phyloP scores from a whole-genome alignment of 768 basidiomycete genomes.

The Tulasnella sp. region DNA sequence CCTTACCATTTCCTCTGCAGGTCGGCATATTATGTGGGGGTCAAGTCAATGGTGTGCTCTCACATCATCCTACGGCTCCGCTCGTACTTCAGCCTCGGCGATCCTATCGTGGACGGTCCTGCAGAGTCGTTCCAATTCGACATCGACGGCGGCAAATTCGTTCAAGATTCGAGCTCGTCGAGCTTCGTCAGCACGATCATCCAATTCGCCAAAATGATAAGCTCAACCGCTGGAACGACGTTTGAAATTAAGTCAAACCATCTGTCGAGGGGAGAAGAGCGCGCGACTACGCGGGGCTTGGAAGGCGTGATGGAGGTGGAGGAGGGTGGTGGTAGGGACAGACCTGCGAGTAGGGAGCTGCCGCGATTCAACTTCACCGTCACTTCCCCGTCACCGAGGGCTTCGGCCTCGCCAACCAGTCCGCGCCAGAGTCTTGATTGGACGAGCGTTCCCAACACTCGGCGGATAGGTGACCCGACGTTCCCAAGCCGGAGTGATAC shows the following conservation, averaged over 20 bases:
- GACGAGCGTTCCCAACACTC: background rate
- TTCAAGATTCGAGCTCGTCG: background rate
- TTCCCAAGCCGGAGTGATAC: background rate
- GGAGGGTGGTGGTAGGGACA: background rate
- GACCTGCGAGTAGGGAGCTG: background rate
- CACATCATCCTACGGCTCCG: conserved; percentile 10
- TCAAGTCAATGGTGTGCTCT: conserved; percentile 7
- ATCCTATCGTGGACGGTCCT: background rate
- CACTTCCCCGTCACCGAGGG: background rate
- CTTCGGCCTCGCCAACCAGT: background rate
- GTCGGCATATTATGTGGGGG: background rate
- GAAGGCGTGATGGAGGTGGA: background rate
- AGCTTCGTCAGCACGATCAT: background rate
- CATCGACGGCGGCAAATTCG: background rate
- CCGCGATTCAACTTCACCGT: background rate
- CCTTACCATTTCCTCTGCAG: background rate
- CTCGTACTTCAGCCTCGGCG: background rate
- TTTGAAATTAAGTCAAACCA: background rate
- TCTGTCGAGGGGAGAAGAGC: background rate
- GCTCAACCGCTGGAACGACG: background rate
- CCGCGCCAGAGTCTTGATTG: background rate
- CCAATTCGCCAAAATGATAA: background rate
- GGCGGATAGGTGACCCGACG: background rate
- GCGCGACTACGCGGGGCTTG: background rate
- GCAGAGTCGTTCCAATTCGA: background rate